Evolutionary conservation across 768 basidiomycete genomes (phyloP).

Genomic region (Amanita phalloides): DNA sequence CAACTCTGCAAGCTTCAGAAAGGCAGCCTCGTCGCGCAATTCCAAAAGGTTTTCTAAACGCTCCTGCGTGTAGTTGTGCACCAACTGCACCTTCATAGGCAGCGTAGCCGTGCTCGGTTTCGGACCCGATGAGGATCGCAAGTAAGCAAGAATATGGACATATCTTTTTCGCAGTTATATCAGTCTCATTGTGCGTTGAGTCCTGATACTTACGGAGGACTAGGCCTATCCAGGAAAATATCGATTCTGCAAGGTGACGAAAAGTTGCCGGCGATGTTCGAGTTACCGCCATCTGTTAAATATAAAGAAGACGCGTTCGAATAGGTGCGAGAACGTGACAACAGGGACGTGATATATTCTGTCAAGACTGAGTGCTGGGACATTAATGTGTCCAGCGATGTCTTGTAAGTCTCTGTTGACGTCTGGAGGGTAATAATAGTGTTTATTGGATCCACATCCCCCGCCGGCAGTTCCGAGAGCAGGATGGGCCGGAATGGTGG

Average conservation of each 20-base stretch:
- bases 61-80: conserved; percentile 18
- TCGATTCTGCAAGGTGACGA: conserved; percentile 40
- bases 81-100: conserved; percentile 1
- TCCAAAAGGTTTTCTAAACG: conserved; percentile 62
- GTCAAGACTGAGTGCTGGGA: conserved; percentile 64
- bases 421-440: conserved; percentile 69
- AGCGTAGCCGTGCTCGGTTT: conserved; percentile 4
- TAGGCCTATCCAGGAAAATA: conserved; percentile 72
- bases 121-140: conserved; percentile 40
- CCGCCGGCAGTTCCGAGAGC: conserved; percentile 43
- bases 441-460: conserved; percentile 42
- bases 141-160: conserved; percentile 57
- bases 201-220: conserved; percentile 54
- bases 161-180: conserved; percentile 37
- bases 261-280: conserved; percentile 43
- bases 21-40: conserved; percentile 70
- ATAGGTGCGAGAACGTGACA: conserved; percentile 22
- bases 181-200: too few species aligned
- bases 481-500: conserved; percentile 60
- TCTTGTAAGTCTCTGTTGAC: conserved; percentile 51
- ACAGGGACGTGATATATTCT: conserved; percentile 36
- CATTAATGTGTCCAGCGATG: conserved; percentile 53
- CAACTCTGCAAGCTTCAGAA: conserved; percentile 59
- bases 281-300: conserved; percentile 41
- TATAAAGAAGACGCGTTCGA: conserved; percentile 46